Evolutionary conservation across 2,329 filamentous ascomycete species (phyloP).

Genomic region (Fusarium xyrophilum): DNA sequence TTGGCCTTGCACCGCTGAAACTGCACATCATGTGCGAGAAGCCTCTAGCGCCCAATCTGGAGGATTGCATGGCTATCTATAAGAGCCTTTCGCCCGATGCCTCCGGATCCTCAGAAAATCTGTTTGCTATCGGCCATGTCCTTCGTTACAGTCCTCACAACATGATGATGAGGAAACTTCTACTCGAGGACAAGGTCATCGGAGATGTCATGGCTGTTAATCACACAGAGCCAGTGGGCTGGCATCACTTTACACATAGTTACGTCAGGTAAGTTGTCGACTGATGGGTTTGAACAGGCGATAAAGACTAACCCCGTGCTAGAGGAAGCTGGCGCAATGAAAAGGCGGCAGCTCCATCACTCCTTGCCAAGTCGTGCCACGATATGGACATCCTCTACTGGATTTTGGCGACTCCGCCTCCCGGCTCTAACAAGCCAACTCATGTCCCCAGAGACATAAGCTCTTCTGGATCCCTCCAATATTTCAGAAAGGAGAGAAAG

Average conservation of each 20-base stretch:
- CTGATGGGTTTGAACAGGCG: fast-evolving
- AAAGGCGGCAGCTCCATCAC: neutral
- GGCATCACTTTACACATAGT: neutral
- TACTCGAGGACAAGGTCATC: neutral
- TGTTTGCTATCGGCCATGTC: neutral
- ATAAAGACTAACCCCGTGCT: neutral
- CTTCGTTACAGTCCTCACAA: neutral
- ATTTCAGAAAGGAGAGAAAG: neutral
- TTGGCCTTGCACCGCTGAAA: neutral
- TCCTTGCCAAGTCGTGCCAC: neutral
- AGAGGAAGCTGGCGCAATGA: neutral
- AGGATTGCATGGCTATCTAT: neutral
- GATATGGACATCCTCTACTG: neutral
- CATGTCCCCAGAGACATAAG: neutral
- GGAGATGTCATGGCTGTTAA: neutral
- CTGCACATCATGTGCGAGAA: neutral
- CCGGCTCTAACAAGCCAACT: neutral
- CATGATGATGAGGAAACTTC: neutral
- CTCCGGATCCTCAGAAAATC: neutral
- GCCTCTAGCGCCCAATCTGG: neutral
- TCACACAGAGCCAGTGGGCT: neutral
- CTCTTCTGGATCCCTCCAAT: neutral
- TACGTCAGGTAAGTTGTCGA: neutral
- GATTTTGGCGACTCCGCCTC: neutral
- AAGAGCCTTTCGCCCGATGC: neutral